Base-by-base conservation (phyloP, 2,329 filamentous ascomycete genomes). In the Ceratocystis alfenasii region DNA sequence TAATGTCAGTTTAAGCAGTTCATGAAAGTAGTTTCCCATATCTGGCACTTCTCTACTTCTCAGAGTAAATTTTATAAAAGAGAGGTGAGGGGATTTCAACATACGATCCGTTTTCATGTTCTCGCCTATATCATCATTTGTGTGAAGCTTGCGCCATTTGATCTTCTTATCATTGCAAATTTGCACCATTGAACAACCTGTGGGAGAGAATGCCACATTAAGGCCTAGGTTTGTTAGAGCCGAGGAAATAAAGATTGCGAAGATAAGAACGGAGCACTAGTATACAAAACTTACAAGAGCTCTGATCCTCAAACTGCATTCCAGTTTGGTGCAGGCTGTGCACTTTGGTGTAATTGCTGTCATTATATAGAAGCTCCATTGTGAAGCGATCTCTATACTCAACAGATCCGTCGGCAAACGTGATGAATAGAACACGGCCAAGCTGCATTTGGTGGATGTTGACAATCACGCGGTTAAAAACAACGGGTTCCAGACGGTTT, bases 351-450 rank as follows among this genome's bases (percentile, higher is more conserved):
- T 83, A 75, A 70, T 88, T 87, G 33, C 81, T 80, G 66, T 87
- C 82, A 4, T 82, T 81, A 69, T 83, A 85, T 0, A 92, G 78
- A 64, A 86, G 80, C 3, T 84, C 80, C 81, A 95, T 87, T 0
- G 84, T 88, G 61, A 82, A 80, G 10, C 90, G 83, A 71, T 95
- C 88, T 66, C 89, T 84, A 74, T 93, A 89, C 70, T 94, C 87
- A 2, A 95, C 79, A 0, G 85, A 87, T 10, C 92, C 89, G 72
- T 96, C 91, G 68, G 88, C 88, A 70, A 89, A 89, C 30, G 82
- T 81, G 67, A 96, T 79, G 36, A 87, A 85, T 1, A 96, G 69
- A 1, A 88, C 80, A 67, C 85, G 90, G 62, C 88, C 87, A 68
- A 87, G 84, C 70, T 88, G 87, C 20, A 88, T 79, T 1, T 84